A percentile compares a stretch with the other conserved stretches of the same genome.
Evolutionary conservation across 2,329 filamentous ascomycete species (phyloP).

Genomic region (Cryphonectria naterciae): DNA sequence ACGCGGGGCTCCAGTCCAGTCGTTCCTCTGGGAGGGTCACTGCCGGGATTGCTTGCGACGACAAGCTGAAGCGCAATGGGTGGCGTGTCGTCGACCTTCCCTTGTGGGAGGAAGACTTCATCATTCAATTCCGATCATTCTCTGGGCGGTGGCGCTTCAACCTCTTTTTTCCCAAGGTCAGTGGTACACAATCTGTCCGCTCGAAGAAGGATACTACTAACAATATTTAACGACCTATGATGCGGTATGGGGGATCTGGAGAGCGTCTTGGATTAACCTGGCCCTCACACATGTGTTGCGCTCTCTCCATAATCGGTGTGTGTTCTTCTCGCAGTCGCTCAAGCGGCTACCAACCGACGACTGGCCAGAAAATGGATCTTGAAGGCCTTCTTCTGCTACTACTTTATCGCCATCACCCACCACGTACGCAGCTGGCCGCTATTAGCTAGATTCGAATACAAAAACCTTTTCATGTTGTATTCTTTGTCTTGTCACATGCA

Average conservation of each 20-base stretch:
- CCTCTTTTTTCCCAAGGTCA: conserved; percentile 34
- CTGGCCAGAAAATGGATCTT: neutral
- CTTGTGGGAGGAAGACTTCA: conserved; percentile 30
- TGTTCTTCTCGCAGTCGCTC: neutral
- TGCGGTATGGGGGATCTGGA: neutral
- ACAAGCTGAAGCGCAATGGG: conserved; percentile 41
- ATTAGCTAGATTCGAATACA: neutral
- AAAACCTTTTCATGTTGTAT: neutral
- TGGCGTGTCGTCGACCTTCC: conserved; percentile 35
- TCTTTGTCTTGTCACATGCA: neutral
- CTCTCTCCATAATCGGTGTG: neutral
- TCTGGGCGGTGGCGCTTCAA: conserved; percentile 40
- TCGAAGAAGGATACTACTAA: conserved; percentile 37
- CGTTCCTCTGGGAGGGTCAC: conserved; percentile 35
- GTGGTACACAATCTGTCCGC: conserved; percentile 23
- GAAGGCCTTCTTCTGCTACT: neutral
- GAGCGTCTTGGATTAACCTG: neutral
- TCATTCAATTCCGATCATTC: conserved; percentile 42
- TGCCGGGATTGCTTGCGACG: conserved; percentile 38
- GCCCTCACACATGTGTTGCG: neutral
- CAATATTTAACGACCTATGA: conserved; percentile 11
- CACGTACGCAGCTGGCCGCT: neutral
- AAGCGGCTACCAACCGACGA: neutral
- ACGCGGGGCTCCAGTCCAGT: conserved; percentile 29
- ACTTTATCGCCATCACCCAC: neutral